Evolutionary conservation across 208 protist species (phyloP).

Genomic region (Leishmania tarentolae): DNA sequence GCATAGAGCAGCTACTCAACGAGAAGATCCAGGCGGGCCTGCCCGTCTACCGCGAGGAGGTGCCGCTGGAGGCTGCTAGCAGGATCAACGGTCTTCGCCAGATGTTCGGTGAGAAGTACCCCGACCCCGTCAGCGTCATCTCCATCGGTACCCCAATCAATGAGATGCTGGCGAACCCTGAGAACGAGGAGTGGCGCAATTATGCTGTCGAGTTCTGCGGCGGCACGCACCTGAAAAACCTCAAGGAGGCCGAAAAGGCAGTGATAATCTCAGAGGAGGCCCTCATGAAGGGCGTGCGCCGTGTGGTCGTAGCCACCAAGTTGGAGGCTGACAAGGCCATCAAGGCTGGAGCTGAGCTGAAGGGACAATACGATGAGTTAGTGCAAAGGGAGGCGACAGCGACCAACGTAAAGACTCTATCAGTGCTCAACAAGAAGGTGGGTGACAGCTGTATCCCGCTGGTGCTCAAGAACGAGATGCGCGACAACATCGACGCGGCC

Average conservation of each 20-base stretch:
- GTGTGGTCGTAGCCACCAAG: conserved; percentile 83
- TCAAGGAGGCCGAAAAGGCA: conserved; percentile 88
- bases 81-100: conserved; percentile 81
- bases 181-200: conserved; percentile 84
- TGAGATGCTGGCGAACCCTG: conserved; percentile 87
- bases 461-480: conserved; percentile 77
- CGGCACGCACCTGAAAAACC: conserved; percentile 93
- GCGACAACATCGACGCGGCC: conserved; percentile 76
- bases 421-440: conserved; percentile 90
- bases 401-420: conserved; percentile 83
- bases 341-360: conserved; percentile 46
- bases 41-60: conserved; percentile 89
- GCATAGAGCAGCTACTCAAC: conserved; percentile 91
- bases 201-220: conserved; percentile 98
- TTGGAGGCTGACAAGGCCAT: conserved; percentile 64
- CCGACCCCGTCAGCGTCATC: conserved; percentile 98
- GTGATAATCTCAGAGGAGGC: conserved; percentile 94
- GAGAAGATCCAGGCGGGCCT: conserved; percentile 79
- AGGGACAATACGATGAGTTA: conserved; percentile 58
- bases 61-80: conserved; percentile 77
- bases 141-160: conserved; percentile 94
- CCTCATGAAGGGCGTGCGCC: conserved; percentile 93
- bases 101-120: conserved; percentile 99
- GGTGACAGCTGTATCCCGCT: conserved; percentile 81
- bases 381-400: conserved; percentile 36